Base-by-base conservation (phyloP, 345 rosid species). In the Salix viminalis region DNA sequence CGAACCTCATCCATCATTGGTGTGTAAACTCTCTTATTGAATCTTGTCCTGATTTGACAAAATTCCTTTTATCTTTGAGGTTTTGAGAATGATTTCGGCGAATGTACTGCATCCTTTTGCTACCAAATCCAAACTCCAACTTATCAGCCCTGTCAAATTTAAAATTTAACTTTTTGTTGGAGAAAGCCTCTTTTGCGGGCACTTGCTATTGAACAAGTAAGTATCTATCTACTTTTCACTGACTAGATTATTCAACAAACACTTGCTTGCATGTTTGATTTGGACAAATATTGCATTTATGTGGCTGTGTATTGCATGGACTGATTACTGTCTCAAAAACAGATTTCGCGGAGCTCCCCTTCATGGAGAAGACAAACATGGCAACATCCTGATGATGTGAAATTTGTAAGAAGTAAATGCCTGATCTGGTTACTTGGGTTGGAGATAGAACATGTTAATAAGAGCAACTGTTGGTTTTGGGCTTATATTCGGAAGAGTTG, bases 91-190 rank as follows among this genome's bases (percentile, higher is more conserved):
- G 92, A 80, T 82, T 80, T 82, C 71, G 83, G 83, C 83, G 90
- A 88, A 91, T 87, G 83, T 86, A 62, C 81, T 90, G 84, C 81
- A 67, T 85, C 78, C 87, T 84, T 80, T 82, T 88, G 90, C 89
- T 86, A 80, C 90, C 85, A 62, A 85, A 79, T 81, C 74, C 75
- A 72, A 84, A 79, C 91, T 89, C 92, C 95, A 82, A 82, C 90
- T 87, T 80, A 82, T 87, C 73, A 83, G 85, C 86, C 78, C 82
- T 86, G 79, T 82, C 86, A 83, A 77, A 65, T 72, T 76, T 76
- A 65, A 81, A 67, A 80, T 86, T 87, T 89, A 88, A 85, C 75
- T 88, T 84, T 83, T 85, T 85, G 95, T 89, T 90, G 97, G 94
- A 91, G 90, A 78, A 78, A 78, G 76, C 78, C 84, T 87, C 85